phyloP scores from a whole-genome alignment of 371 early-diverging fungal species.

The Zopfochytrium polystomum region DNA sequence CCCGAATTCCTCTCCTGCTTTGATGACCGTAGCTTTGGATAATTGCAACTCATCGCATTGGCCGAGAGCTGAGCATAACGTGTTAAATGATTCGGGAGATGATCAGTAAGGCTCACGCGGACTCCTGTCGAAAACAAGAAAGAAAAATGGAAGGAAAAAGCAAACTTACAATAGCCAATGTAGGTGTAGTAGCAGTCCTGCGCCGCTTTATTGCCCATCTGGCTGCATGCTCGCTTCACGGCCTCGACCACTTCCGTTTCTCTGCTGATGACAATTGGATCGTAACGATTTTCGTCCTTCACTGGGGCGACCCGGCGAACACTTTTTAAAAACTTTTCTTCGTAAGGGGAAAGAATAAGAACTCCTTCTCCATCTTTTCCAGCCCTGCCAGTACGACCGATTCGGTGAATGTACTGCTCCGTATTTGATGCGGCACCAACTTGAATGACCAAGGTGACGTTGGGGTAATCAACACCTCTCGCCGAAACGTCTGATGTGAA shows the following conservation, averaged over 20 bases:
- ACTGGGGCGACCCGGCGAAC: constrained; percentile 19
- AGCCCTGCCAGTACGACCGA: constrained; percentile 74
- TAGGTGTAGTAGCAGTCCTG: constrained; percentile 10
- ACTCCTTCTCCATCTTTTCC: constrained; percentile 91
- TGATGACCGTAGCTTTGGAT: background rate
- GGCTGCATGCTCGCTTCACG: constrained; percentile 4
- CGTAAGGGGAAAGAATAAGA: constrained; percentile 80
- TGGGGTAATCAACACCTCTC: constrained; percentile 98
- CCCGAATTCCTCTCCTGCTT: constrained; percentile 8
- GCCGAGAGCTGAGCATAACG: background rate
- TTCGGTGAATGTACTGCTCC: constrained; percentile 82
- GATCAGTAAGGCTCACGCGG: background rate
- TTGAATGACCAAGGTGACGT: constrained; percentile 91
- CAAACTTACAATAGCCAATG: constrained; percentile 23
- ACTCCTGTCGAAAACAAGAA: background rate
- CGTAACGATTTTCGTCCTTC: constrained; percentile 9
- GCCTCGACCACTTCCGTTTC: background rate
- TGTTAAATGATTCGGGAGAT: background rate
- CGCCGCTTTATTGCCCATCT: background rate
- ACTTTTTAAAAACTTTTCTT: constrained; percentile 62
- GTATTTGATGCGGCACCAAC: constrained; percentile 86
- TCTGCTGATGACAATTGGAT: background rate
- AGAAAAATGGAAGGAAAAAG: background rate
- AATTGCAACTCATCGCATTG: too few relatives aligned
- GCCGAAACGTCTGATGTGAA: constrained; percentile 99